Percentiles rank a stretch among this genome's conserved stretches.
Conservation (phyloP, 352 stramenopile genomes). For the Pythium brachiatum region DNA sequence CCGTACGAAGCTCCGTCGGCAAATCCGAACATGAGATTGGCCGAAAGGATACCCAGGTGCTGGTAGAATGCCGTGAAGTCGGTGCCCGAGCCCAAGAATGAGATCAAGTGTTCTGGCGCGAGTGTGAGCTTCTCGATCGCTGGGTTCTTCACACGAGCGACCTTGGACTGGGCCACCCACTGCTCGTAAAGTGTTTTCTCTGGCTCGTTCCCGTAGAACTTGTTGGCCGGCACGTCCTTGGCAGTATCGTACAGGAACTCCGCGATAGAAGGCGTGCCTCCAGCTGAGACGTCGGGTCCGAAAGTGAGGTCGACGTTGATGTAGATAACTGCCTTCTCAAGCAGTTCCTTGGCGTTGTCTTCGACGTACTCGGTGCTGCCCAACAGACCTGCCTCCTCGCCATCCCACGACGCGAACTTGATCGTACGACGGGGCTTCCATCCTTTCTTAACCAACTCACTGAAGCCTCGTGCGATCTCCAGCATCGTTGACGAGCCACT, state of each 20-base stretch:
- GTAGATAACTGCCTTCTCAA: slow-evolving; percentile 65
- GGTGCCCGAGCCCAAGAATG: slow-evolving; percentile 55
- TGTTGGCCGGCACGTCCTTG: slow-evolving; percentile 52
- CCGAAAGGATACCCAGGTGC: slow-evolving; percentile 79
- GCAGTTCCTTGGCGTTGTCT: slow-evolving; percentile 44
- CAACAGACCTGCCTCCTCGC: slow-evolving; percentile 82
- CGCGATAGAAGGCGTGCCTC: slow-evolving; percentile 64
- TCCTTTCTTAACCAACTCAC: slow-evolving; percentile 52
- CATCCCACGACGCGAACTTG: slow-evolving; percentile 78
- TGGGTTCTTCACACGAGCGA: background rate
- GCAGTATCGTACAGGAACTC: slow-evolving; percentile 52
- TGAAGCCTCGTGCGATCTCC: slow-evolving; percentile 73
- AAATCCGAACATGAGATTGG: slow-evolving; percentile 56
- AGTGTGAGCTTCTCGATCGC: slow-evolving; percentile 29
- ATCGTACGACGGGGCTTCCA: slow-evolving; percentile 76
- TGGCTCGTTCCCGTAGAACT: slow-evolving; percentile 26
- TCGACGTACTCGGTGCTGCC: slow-evolving; percentile 83
- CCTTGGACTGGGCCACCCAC: slow-evolving; percentile 12
- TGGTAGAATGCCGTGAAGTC: slow-evolving; percentile 86
- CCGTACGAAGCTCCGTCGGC: slow-evolving; percentile 40
- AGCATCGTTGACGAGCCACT: slow-evolving; percentile 72
- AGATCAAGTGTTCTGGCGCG: slow-evolving; percentile 45
- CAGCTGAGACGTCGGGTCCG: slow-evolving; percentile 43
- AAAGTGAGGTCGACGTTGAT: slow-evolving; percentile 81
- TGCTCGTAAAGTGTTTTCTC: slow-evolving; percentile 41